Conservation (phyloP, 2,329 filamentous ascomycete species). For the Beauveria sp. region DNA sequence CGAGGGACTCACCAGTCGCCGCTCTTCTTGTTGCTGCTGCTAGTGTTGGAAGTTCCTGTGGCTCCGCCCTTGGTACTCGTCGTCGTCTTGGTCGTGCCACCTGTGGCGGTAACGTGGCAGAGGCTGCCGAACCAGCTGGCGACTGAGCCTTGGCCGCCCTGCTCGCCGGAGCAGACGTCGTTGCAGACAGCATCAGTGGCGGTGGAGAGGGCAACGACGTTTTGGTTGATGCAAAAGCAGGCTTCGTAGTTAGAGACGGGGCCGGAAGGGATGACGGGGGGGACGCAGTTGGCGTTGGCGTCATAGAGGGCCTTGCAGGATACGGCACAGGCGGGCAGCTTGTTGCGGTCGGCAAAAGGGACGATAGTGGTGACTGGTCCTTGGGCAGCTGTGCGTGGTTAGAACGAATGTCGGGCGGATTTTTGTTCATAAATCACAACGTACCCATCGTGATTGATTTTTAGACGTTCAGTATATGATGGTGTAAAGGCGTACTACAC, state of each 20-base stretch:
- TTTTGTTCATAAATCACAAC: neutral
- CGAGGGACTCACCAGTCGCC: neutral
- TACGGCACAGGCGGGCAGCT: constrained; percentile 55
- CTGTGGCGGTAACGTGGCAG: constrained; percentile 41
- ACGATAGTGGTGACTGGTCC: constrained; percentile 41
- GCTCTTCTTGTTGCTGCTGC: neutral
- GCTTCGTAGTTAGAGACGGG: constrained; percentile 48
- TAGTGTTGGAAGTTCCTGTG: neutral
- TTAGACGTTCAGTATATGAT: neutral
- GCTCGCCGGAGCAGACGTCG: constrained; percentile 39
- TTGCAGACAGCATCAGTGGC: constrained; percentile 56
- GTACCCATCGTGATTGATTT: constrained; percentile 9
- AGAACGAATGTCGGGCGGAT: no score
- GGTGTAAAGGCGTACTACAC: neutral
- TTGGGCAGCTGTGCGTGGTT: neutral
- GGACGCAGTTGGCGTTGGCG: constrained; percentile 65
- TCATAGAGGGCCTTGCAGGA: constrained; percentile 55
- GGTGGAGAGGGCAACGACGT: constrained; percentile 50
- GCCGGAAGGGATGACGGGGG: constrained; percentile 42
- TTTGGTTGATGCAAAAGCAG: constrained; percentile 66
- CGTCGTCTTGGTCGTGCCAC: constrained; percentile 13
- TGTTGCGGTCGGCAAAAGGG: constrained; percentile 36
- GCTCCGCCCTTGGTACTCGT: neutral
- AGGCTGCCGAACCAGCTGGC: constrained; percentile 63
- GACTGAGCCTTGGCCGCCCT: constrained; percentile 44